Conservation (phyloP, 2,329 filamentous ascomycete genomes). For the Neopestalotiopsis clavispora region DNA sequence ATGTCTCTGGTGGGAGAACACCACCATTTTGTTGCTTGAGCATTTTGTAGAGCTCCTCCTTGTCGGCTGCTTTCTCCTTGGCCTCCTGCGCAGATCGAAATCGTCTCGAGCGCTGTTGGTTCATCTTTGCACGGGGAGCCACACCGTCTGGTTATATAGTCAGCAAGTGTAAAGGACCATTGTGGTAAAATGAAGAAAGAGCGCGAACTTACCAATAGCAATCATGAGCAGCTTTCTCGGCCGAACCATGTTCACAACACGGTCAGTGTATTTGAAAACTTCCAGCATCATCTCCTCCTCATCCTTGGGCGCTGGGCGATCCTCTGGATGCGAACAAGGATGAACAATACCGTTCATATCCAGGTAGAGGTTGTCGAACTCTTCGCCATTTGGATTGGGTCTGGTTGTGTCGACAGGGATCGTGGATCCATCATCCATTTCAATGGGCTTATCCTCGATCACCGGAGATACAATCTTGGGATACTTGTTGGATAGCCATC, state of each 20-base stretch:
- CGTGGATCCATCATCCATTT: conserved; percentile 78
- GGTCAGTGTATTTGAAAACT: conserved; percentile 97
- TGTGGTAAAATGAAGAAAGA: conserved; percentile 22
- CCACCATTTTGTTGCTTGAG: conserved; percentile 79
- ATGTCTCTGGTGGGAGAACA: conserved; percentile 62
- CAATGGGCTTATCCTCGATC: conserved; percentile 80
- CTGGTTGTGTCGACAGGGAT: conserved; percentile 85
- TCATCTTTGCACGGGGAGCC: conserved; percentile 98
- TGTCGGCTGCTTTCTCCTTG: conserved; percentile 90
- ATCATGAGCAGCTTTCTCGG: conserved; percentile 97
- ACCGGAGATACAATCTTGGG: conserved; percentile 96
- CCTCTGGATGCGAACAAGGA: conserved; percentile 96
- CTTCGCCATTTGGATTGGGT: conserved; percentile 95
- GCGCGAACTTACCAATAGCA: conserved; percentile 74
- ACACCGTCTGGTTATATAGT: conserved; percentile 74
- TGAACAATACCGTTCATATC: conserved; percentile 99
- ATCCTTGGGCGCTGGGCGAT: conserved; percentile 85
- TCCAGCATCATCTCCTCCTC: conserved; percentile 99
- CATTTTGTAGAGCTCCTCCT: conserved; percentile 84
- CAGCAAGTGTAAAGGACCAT: conserved; percentile 9
- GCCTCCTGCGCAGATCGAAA: conserved; percentile 95
- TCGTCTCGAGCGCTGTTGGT: conserved; percentile 94
- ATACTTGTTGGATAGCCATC: conserved; percentile 96
- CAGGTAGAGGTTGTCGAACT: conserved; percentile 96
- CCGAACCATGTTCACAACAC: conserved; percentile 97